These are phyloP conservation scores for Grammothele lineata DNA, from an alignment of 768 basidiomycete species.

Conservation along the genomic window DNA sequence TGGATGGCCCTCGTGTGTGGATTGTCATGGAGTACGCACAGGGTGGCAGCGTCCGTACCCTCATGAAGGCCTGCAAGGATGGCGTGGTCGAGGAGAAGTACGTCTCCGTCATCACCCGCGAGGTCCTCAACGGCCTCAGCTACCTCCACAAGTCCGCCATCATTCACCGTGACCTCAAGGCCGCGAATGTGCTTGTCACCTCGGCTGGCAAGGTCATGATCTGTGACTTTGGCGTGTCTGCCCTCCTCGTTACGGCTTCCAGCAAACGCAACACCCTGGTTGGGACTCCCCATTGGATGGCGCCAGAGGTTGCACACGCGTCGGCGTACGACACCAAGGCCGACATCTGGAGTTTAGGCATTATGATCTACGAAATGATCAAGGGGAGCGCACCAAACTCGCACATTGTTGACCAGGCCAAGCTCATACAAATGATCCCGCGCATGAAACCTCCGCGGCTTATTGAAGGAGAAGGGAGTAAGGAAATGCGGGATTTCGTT, in stretches of 20 bases:
- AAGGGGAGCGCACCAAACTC: constrained; percentile 95
- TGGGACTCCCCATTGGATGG: constrained; percentile 99
- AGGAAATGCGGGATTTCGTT: constrained; percentile 88
- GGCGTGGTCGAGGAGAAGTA: constrained; percentile 85
- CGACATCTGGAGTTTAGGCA: constrained; percentile 97
- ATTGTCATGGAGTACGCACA: constrained; percentile 98
- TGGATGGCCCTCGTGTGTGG: constrained; percentile 96
- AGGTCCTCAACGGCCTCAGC: constrained; percentile 79
- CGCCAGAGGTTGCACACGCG: constrained; percentile 90
- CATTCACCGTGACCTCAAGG: constrained; percentile 97
- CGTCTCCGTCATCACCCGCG: constrained; percentile 81
- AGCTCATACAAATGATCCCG: constrained; percentile 87
- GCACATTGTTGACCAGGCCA: constrained; percentile 74
- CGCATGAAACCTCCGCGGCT: constrained; percentile 79
- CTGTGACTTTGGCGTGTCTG: constrained; percentile 98
- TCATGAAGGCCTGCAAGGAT: constrained; percentile 84
- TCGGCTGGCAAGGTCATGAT: constrained; percentile 88
- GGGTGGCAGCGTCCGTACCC: constrained; percentile 87
- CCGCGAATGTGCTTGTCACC: constrained; percentile 92
- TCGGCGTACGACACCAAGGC: constrained; percentile 97
- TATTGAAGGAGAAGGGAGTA: constrained; percentile 72
- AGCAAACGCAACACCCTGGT: constrained; percentile 96
- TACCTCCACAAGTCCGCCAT: constrained; percentile 93
- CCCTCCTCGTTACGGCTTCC: constrained; percentile 74
- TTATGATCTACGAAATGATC: constrained; percentile 94